Percentiles rank a stretch among this genome's conserved stretches.
phyloP scores from a whole-genome alignment of 805 yeast species.

The Cephaloascus albidus region DNA sequence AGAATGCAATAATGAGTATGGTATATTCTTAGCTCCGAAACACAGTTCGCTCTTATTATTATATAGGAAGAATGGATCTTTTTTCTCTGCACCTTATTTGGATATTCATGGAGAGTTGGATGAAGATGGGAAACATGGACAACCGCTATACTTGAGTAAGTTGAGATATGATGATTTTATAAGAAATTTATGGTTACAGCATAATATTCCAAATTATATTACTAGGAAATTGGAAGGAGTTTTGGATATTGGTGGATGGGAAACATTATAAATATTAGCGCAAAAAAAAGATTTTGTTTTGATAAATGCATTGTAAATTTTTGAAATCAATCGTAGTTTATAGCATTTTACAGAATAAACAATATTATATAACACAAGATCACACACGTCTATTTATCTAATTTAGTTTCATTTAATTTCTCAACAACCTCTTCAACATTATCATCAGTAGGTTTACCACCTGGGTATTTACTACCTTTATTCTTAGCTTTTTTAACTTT shows the following conservation, averaged over 20 bases:
- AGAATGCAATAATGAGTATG: constrained; percentile 58
- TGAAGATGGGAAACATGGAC: constrained; percentile 59
- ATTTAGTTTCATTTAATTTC: constrained; percentile 26
- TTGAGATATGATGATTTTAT: constrained; percentile 58
- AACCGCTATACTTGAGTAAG: constrained; percentile 59
- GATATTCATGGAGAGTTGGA: constrained; percentile 85
- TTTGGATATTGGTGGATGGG: constrained; percentile 94
- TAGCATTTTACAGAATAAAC: too few relatives aligned
- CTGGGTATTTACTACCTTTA: constrained; percentile 89
- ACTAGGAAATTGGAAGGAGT: constrained; percentile 74
- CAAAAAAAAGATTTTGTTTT: too few relatives aligned
- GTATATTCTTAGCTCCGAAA: constrained; percentile 66
- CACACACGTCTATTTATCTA: constrained; percentile 17
- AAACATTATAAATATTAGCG: constrained; percentile 48
- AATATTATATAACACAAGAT: too few relatives aligned
- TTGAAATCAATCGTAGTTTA: too few relatives aligned
- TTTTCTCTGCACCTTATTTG: constrained; percentile 73
- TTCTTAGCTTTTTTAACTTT: constrained; percentile 73
- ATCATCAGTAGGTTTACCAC: constrained; percentile 29
- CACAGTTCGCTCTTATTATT: constrained; percentile 56
- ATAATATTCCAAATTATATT: constrained; percentile 66
- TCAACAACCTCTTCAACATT: constrained; percentile 20
- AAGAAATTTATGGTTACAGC: constrained; percentile 66
- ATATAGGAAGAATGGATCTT: constrained; percentile 73
- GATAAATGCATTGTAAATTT: too few relatives aligned